Conservation (phyloP, 192 early-diverging fungal genomes). For the Gryganskiella cystojenkinii region DNA sequence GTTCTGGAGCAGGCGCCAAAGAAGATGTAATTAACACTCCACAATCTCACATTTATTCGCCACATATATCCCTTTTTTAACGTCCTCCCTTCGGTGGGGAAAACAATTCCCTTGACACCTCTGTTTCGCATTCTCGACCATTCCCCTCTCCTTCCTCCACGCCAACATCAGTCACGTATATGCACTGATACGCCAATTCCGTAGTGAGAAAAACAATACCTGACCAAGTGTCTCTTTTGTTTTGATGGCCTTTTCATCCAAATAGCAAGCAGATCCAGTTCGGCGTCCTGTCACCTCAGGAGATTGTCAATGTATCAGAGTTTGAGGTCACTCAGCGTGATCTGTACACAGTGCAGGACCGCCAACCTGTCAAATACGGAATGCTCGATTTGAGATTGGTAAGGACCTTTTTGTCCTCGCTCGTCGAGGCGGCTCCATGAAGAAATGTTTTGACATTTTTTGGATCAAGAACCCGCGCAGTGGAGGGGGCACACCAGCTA, state of each 20-base stretch:
- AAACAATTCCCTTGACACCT: no score
- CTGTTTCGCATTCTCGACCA: no score
- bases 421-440: no score
- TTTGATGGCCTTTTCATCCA: neutral
- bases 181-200: no score
- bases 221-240: neutral
- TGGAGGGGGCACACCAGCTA: neutral
- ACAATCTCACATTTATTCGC: constrained; percentile 4
- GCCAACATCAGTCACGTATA: no score
- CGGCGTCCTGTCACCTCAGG: constrained; percentile 90
- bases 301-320: constrained; percentile 89
- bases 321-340: constrained; percentile 93
- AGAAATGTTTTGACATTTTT: no score
- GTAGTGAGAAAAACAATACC: no score
- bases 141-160: no score
- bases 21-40: constrained; percentile 70
- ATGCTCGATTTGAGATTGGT: constrained; percentile 92
- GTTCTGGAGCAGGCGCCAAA: constrained; percentile 70
- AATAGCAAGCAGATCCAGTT: constrained; percentile 93
- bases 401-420: constrained; percentile 23
- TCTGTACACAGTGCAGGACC: constrained; percentile 77
- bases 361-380: constrained; percentile 86
- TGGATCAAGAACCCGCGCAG: no score
- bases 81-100: no score
- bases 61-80: neutral